Percentiles rank a stretch among this genome's conserved stretches.
phyloP scores from a whole-genome alignment of 2,329 filamentous ascomycete genomes.

The Neophaeococcomyces mojaviensis region DNA sequence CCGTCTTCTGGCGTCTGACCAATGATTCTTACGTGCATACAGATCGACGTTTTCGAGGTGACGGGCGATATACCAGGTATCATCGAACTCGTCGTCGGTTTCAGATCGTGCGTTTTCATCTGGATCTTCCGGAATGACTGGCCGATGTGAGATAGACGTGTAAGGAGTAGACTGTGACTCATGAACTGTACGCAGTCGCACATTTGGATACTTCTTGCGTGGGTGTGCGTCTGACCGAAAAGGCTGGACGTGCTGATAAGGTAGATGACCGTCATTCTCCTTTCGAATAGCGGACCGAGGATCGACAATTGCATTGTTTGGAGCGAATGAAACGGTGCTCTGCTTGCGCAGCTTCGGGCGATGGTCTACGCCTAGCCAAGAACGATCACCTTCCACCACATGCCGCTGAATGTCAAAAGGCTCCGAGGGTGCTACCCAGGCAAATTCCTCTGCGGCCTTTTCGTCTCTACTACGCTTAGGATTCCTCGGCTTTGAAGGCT shows the following conservation, averaged over 20 bases:
- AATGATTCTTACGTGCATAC: conserved; percentile 11
- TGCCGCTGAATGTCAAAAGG: conserved; percentile 18
- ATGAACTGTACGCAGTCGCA: conserved; percentile 9
- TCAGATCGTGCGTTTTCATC: conserved; percentile 12
- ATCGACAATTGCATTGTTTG: conserved; percentile 1
- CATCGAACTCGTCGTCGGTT: conserved; percentile 23
- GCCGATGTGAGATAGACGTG: conserved; percentile 20
- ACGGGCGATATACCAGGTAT: conserved; percentile 17
- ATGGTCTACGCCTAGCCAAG: conserved; percentile 11
- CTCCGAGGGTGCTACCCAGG: conserved; percentile 15
- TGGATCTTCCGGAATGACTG: conserved; percentile 16
- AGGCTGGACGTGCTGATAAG: conserved; percentile 14
- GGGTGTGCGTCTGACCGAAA: conserved; percentile 11
- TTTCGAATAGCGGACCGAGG: conserved; percentile 2
- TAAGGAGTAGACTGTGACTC: conserved; percentile 11
- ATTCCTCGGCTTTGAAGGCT: not conserved
- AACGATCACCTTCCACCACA: conserved; percentile 15
- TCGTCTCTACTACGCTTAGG: not conserved
- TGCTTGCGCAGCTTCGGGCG: conserved; percentile 4
- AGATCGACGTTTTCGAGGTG: conserved; percentile 21
- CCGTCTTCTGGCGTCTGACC: conserved; percentile 15
- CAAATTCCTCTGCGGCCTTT: conserved; percentile 1
- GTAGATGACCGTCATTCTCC: conserved; percentile 9
- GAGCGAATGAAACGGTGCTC: not conserved
- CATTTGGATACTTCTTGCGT: conserved; percentile 15